These are phyloP conservation scores for Cladochytrium tenue DNA, from an alignment of 371 early-diverging fungal species.

Conservation along the genomic window DNA sequence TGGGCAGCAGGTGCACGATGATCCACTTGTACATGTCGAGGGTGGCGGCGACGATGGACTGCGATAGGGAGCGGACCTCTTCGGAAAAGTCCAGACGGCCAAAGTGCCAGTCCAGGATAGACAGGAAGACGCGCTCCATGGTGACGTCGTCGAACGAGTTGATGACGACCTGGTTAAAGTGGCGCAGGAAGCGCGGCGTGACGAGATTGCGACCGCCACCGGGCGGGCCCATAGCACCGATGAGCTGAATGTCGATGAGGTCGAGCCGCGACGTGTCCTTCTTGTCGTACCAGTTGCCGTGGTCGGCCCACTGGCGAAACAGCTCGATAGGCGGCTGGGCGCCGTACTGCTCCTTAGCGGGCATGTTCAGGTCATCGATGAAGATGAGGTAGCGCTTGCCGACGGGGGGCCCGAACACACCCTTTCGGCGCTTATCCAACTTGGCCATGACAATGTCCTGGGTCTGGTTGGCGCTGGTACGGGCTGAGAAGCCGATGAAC, in stretches of 20 bases:
- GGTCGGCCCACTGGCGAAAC: constrained; percentile 58
- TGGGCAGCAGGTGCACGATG: constrained; percentile 51
- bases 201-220: constrained; percentile 57
- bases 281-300: constrained; percentile 64
- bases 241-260: constrained; percentile 54
- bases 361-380: constrained; percentile 62
- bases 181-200: constrained; percentile 55
- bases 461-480: constrained; percentile 52
- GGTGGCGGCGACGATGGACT: constrained; percentile 44
- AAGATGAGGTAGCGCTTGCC: constrained; percentile 53
- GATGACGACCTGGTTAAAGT: constrained; percentile 61
- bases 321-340: constrained; percentile 65
- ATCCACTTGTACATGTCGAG: constrained; percentile 51
- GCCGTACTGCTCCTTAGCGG: constrained; percentile 60
- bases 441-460: constrained; percentile 63
- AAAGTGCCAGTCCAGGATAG: constrained; percentile 60
- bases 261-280: constrained; percentile 57
- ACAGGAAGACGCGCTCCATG: constrained; percentile 50
- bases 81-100: constrained; percentile 49
- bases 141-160: constrained; percentile 57
- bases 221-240: constrained; percentile 59
- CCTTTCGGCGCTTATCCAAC: constrained; percentile 61
- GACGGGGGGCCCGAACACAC: constrained; percentile 53
- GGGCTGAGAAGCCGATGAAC: constrained; percentile 57
- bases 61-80: constrained; percentile 35